phyloP scores from a whole-genome alignment of 148 eudicot genomes.

The Vaccinium darrowii region DNA sequence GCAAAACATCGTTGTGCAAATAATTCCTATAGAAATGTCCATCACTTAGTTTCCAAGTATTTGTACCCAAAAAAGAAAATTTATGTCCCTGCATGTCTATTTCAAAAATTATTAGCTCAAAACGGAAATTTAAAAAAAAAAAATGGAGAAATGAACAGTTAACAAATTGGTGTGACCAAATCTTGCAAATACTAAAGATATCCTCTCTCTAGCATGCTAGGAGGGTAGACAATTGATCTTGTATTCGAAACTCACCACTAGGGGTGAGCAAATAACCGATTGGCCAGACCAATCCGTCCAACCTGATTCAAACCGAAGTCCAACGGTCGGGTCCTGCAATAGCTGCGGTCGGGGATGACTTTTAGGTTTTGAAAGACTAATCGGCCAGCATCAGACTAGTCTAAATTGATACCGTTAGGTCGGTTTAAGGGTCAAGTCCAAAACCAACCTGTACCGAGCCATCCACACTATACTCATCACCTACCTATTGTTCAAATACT shows the following conservation, averaged over 20 bases:
- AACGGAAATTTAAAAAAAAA: neutral
- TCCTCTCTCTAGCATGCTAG: neutral
- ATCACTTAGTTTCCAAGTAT: neutral
- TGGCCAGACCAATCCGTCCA: neutral
- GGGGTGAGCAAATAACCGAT: neutral
- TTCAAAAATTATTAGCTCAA: neutral
- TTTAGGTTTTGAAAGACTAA: neutral
- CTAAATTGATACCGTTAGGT: neutral
- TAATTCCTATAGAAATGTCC: slow-evolving; percentile 48
- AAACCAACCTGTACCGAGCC: neutral
- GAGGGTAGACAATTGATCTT: neutral
- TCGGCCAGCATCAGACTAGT: neutral
- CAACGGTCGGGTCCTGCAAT: neutral
- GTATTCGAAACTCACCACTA: neutral
- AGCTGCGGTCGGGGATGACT: neutral
- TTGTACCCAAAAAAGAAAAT: neutral
- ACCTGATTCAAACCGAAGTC: neutral
- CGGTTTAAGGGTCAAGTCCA: neutral
- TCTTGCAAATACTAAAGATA: neutral
- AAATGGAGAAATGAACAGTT: neutral
- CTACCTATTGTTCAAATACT: neutral
- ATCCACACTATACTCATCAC: neutral
- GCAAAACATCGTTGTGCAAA: slow-evolving; percentile 82
- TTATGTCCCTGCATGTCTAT: neutral
- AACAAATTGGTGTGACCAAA: neutral